Conservation (phyloP, 2,329 filamentous ascomycete genomes). For the Coniella vitis region DNA sequence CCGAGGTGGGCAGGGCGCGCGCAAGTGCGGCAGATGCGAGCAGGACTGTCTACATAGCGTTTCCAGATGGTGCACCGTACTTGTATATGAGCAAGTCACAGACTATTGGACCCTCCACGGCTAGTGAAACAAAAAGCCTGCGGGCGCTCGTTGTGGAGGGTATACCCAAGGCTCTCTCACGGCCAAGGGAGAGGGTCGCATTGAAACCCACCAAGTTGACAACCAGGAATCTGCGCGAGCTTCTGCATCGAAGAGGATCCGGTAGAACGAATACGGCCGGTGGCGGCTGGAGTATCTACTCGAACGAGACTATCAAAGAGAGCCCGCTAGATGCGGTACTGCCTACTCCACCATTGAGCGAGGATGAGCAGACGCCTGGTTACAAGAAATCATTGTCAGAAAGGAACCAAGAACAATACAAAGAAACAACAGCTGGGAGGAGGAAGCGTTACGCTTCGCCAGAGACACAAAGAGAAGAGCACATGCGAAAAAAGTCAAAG, state of each 20-base stretch:
- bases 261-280: constrained; percentile 64
- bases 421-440: constrained; percentile 15
- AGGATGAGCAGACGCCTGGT: constrained; percentile 22
- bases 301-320: constrained; percentile 50
- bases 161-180: constrained; percentile 74
- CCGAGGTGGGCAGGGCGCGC: constrained; percentile 8
- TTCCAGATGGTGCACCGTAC: constrained; percentile 72
- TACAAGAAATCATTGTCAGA: constrained; percentile 7
- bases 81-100: constrained; percentile 59
- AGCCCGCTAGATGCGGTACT: constrained; percentile 49
- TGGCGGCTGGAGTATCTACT: constrained; percentile 76
- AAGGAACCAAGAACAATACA: neutral
- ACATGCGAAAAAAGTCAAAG: constrained; percentile 49
- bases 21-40: constrained; percentile 52
- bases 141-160: constrained; percentile 68
- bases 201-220: constrained; percentile 61
- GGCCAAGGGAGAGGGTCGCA: constrained; percentile 64
- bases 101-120: constrained; percentile 32
- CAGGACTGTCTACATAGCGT: constrained; percentile 71
- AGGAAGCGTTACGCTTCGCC: constrained; percentile 20
- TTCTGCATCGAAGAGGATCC: constrained; percentile 63
- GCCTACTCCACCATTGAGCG: constrained; percentile 40
- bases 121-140: constrained; percentile 54
- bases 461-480: constrained; percentile 25
- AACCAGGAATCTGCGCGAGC: constrained; percentile 63